These are phyloP conservation scores for Camillea tinctor DNA, from an alignment of 2,329 filamentous ascomycete genomes.

Conservation along the genomic window DNA sequence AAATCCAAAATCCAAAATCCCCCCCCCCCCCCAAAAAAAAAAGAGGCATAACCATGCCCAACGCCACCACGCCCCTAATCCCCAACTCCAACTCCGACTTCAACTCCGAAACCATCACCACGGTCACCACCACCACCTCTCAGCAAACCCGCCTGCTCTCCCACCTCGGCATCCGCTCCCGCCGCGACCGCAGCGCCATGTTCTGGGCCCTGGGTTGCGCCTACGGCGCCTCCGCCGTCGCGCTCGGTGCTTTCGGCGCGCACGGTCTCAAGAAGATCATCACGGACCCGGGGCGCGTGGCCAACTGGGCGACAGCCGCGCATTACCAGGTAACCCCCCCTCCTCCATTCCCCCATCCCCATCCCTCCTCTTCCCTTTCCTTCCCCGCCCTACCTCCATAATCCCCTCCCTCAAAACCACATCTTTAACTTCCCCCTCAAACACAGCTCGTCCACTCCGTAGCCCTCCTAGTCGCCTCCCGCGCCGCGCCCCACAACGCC, in stretches of 20 bases:
- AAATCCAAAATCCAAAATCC: too few species aligned
- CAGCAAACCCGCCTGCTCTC: background rate
- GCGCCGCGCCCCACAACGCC: conserved; percentile 52
- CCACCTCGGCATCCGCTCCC: conserved; percentile 1
- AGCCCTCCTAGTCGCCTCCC: conserved; percentile 55
- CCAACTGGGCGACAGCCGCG: conserved; percentile 63
- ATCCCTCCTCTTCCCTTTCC: background rate
- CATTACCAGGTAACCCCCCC: conserved; percentile 59
- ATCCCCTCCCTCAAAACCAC: background rate
- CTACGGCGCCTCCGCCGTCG: conserved; percentile 60
- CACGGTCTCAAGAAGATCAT: conserved; percentile 64
- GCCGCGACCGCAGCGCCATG: conserved; percentile 15
- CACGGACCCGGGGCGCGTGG: conserved; percentile 55
- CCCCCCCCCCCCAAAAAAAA: too few species aligned
- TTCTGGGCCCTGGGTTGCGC: conserved; percentile 64
- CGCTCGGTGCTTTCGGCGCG: conserved; percentile 65
- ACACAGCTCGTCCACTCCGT: conserved; percentile 61
- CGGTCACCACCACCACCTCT: conserved; percentile 1
- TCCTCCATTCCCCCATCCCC: background rate
- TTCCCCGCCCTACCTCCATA: background rate
- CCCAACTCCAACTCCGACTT: conserved; percentile 6
- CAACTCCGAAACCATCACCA: background rate
- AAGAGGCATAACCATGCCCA: conserved; percentile 9
- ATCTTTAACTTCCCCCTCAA: background rate
- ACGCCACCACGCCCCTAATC: conserved; percentile 19